phyloP scores from a whole-genome alignment of 306 rosid species.

The Fagus crenata region DNA sequence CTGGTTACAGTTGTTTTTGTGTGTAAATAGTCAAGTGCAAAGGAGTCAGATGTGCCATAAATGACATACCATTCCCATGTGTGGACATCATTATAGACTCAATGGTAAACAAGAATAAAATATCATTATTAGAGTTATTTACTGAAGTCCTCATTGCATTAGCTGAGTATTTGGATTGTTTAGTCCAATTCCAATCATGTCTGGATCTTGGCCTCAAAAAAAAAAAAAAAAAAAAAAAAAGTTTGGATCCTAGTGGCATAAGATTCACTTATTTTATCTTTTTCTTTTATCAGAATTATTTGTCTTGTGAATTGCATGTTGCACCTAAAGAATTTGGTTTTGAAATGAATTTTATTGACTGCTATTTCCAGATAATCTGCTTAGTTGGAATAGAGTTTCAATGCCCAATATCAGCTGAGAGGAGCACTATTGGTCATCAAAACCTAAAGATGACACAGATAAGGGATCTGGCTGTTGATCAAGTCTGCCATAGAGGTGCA shows the following conservation, averaged over 20 bases:
- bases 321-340: neutral
- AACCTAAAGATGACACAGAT: conserved; percentile 5
- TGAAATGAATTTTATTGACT: neutral
- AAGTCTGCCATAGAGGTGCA: conserved; percentile 4
- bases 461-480: neutral
- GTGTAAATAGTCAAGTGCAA: neutral
- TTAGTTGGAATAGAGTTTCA: conserved; percentile 15
- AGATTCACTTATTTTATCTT: neutral
- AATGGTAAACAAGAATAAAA: neutral
- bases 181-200: no score
- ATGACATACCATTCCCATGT: neutral
- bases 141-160: no score
- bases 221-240: no score
- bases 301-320: conserved; percentile 5
- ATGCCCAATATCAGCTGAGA: conserved; percentile 2
- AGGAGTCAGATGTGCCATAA: neutral
- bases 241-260: neutral
- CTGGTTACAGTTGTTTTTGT: neutral
- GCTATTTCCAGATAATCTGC: conserved; percentile 17
- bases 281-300: neutral
- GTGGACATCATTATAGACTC: neutral
- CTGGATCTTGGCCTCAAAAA: no score
- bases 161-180: no score
- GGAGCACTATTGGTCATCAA: neutral
- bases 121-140: neutral